Percentiles rank a stretch among this genome's conserved stretches.
These are phyloP conservation scores for Thalassiosira delicatula DNA, from an alignment of 352 stramenopile genomes.

Conservation along the genomic window DNA sequence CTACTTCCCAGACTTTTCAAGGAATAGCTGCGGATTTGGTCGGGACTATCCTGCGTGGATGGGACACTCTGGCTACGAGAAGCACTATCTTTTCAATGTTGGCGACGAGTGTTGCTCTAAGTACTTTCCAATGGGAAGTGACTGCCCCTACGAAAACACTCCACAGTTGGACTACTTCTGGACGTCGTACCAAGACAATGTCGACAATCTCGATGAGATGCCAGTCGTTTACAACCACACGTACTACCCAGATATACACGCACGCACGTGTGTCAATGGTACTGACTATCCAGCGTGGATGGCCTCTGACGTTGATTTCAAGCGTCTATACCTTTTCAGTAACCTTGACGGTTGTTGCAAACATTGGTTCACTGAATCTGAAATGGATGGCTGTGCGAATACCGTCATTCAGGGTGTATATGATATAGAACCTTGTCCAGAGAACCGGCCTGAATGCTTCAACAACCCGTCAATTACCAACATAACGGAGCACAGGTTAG, in stretches of 20 bases:
- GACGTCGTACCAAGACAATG: slow-evolving; percentile 25
- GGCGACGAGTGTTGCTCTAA: slow-evolving; percentile 41
- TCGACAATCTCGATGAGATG: slow-evolving; percentile 11
- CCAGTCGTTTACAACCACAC: slow-evolving; percentile 43
- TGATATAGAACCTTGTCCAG: slow-evolving; percentile 3
- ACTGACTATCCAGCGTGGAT: slow-evolving; percentile 56
- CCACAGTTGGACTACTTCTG: slow-evolving; percentile 50
- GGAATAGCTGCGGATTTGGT: slow-evolving; percentile 29
- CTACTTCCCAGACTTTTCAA: slow-evolving; percentile 44
- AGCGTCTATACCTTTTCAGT: slow-evolving; percentile 49
- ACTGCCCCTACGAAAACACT: slow-evolving; percentile 38
- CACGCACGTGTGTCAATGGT: slow-evolving; percentile 41
- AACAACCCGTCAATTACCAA: neutral
- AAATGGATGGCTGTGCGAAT: slow-evolving; percentile 12
- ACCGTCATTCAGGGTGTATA: slow-evolving; percentile 44
- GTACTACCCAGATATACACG: slow-evolving; percentile 40
- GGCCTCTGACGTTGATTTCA: slow-evolving; percentile 28
- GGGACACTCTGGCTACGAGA: slow-evolving; percentile 29
- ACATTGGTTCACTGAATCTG: slow-evolving; percentile 37
- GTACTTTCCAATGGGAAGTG: slow-evolving; percentile 31
- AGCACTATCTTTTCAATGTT: slow-evolving; percentile 37
- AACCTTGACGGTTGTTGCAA: slow-evolving; percentile 39
- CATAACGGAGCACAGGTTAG: neutral
- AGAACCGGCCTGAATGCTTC: neutral
- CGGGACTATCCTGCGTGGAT: slow-evolving; percentile 58